Conservation (phyloP, 2,329 filamentous ascomycete genomes). For the Penicillium brevicompactum region DNA sequence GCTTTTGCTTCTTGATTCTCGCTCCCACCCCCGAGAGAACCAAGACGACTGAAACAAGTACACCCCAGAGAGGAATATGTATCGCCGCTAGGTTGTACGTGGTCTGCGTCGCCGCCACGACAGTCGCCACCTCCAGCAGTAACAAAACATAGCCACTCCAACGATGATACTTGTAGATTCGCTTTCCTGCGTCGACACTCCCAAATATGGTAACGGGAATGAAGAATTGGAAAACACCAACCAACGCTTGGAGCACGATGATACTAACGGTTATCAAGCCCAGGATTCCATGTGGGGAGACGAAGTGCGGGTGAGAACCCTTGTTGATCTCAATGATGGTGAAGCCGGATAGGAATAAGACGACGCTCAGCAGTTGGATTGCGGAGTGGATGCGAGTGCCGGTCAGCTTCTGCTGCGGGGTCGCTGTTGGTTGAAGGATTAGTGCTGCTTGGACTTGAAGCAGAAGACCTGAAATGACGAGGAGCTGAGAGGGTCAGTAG, state of each 20-base stretch:
- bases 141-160: slow-evolving; percentile 73
- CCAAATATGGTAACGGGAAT: slow-evolving; percentile 70
- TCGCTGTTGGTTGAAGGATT: slow-evolving; percentile 83
- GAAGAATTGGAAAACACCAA: slow-evolving; percentile 84
- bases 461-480: slow-evolving; percentile 62
- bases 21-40: slow-evolving; percentile 73
- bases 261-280: slow-evolving; percentile 75
- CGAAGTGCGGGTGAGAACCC: slow-evolving; percentile 66
- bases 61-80: slow-evolving; percentile 74
- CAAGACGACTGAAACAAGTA: slow-evolving; percentile 66
- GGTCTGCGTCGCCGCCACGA: slow-evolving; percentile 75
- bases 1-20: slow-evolving; percentile 78
- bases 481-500: slow-evolving; percentile 49
- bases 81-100: slow-evolving; percentile 70
- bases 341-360: slow-evolving; percentile 44
- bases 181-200: slow-evolving; percentile 75
- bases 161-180: slow-evolving; percentile 88
- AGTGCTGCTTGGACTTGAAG: slow-evolving; percentile 78
- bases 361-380: slow-evolving; percentile 61
- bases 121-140: slow-evolving; percentile 70
- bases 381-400: slow-evolving; percentile 67
- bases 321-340: slow-evolving; percentile 72
- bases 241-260: slow-evolving; percentile 70
- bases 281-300: slow-evolving; percentile 77
- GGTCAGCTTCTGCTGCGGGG: slow-evolving; percentile 68